Conservation (phyloP, 2,329 filamentous ascomycete species). For the Colletotrichum sp. region DNA sequence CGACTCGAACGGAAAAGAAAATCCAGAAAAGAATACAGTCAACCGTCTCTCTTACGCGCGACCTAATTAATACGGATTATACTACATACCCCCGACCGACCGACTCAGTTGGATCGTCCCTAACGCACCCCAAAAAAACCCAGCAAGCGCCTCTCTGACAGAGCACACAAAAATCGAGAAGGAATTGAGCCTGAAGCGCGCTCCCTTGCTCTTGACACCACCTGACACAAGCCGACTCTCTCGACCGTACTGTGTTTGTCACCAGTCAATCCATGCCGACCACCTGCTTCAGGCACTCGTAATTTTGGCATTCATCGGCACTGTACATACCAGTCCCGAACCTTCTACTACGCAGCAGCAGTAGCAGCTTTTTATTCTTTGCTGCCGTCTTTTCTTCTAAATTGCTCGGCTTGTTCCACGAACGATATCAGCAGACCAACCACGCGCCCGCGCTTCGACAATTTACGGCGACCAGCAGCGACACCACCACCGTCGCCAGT, state of each 20-base stretch:
- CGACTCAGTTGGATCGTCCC: neutral
- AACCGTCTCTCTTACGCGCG: neutral
- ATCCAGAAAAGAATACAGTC: neutral
- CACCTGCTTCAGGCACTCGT: constrained; percentile 1
- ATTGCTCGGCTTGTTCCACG: constrained; percentile 1
- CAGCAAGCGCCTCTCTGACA: neutral
- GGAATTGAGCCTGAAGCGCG: neutral
- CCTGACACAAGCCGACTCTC: constrained; percentile 14
- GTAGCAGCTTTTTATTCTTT: neutral
- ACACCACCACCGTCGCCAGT: neutral
- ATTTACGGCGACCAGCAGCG: constrained; percentile 6
- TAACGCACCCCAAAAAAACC: neutral
- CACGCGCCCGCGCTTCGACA: constrained; percentile 5
- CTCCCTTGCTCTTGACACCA: constrained; percentile 12
- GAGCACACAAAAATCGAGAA: neutral
- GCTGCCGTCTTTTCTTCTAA: neutral
- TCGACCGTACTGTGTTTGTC: constrained; percentile 10
- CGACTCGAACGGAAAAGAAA: neutral
- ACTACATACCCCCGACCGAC: neutral
- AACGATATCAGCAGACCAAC: constrained; percentile 7
- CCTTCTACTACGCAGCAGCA: neutral
- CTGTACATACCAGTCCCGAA: constrained; percentile 10
- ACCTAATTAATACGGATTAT: constrained; percentile 9
- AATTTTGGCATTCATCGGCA: constrained; percentile 7
- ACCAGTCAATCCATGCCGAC: constrained; percentile 13